These are phyloP conservation scores for Venturiaceae sp. DNA, from an alignment of 2,329 filamentous ascomycete genomes.

Conservation along the genomic window DNA sequence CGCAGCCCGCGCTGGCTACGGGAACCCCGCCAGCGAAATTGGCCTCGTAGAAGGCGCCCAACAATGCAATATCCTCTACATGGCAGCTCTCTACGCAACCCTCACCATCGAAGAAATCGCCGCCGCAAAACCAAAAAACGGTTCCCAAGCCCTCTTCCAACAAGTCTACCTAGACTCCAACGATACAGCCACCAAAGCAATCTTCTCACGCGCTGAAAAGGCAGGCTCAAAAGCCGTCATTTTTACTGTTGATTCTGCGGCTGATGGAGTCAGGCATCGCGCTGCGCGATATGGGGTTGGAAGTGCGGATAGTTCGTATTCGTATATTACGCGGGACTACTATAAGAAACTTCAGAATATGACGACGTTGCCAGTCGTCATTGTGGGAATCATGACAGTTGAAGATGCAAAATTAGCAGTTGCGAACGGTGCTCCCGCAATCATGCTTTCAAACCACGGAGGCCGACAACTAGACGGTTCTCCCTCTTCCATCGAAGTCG, in stretches of 20 bases:
- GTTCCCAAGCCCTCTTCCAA: conserved; percentile 79
- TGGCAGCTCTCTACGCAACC: conserved; percentile 84
- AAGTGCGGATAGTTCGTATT: conserved; percentile 22
- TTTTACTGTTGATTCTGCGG: conserved; percentile 82
- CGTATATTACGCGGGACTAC: conserved; percentile 66
- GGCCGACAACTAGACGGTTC: conserved; percentile 90
- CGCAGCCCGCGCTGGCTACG: conserved; percentile 82
- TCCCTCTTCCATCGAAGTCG: conserved; percentile 78
- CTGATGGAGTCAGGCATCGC: conserved; percentile 80
- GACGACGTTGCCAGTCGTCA: conserved; percentile 87
- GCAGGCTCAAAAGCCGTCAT: conserved; percentile 71
- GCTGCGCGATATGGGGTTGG: conserved; percentile 78
- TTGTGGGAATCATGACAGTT: conserved; percentile 93
- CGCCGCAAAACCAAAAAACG: conserved; percentile 50
- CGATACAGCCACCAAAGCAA: conserved; percentile 68
- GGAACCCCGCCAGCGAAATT: conserved; percentile 72
- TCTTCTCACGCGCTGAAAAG: conserved; percentile 63
- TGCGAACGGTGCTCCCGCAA: conserved; percentile 63
- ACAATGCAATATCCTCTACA: conserved; percentile 68
- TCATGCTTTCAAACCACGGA: conserved; percentile 93
- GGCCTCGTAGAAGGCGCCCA: conserved; percentile 75
- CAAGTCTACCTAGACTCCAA: conserved; percentile 88
- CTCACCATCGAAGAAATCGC: conserved; percentile 90
- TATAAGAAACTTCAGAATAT: conserved; percentile 76
- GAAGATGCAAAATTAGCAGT: conserved; percentile 88